These are phyloP conservation scores for Paramyrothecium roridum DNA, from an alignment of 2,329 filamentous ascomycete genomes.

Conservation along the genomic window DNA sequence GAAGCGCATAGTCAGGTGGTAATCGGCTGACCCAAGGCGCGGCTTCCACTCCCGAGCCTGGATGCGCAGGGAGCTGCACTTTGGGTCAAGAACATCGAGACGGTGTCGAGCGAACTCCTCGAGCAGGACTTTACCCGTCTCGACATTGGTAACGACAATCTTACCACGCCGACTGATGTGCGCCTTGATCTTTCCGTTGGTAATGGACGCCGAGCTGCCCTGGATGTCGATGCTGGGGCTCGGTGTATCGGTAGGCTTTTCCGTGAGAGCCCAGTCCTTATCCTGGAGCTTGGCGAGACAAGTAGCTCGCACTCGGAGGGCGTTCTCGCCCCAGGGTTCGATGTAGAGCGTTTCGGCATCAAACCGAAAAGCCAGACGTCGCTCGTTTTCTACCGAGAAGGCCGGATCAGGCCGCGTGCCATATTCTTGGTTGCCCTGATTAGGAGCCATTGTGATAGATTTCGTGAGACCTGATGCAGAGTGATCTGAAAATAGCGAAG, in stretches of 20 bases:
- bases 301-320: conserved; percentile 41
- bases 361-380: conserved; percentile 20
- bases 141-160: conserved; percentile 15
- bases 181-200: conserved; percentile 19
- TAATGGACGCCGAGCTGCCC: conserved; percentile 12
- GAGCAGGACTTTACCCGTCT: conserved; percentile 16
- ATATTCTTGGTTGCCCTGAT: conserved; percentile 11
- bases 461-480: too few relatives aligned
- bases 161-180: conserved; percentile 17
- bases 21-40: conserved; percentile 42
- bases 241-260: conserved; percentile 4
- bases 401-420: conserved; percentile 11
- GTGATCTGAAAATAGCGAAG: too few relatives aligned
- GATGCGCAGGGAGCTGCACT: conserved; percentile 52
- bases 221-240: conserved; percentile 10
- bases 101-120: conserved; percentile 21
- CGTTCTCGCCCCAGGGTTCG: conserved; percentile 42
- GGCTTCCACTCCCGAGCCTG: conserved; percentile 55
- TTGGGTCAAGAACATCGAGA: conserved; percentile 46
- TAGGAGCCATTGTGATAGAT: background rate
- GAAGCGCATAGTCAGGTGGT: conserved; percentile 54
- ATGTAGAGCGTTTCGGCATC: conserved; percentile 44
- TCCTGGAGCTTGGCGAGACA: conserved; percentile 27
- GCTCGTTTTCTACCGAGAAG: conserved; percentile 10
- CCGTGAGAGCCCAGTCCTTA: conserved; percentile 32